phyloP scores from a whole-genome alignment of 805 yeast species.

The Metschnikowia sp. region DNA sequence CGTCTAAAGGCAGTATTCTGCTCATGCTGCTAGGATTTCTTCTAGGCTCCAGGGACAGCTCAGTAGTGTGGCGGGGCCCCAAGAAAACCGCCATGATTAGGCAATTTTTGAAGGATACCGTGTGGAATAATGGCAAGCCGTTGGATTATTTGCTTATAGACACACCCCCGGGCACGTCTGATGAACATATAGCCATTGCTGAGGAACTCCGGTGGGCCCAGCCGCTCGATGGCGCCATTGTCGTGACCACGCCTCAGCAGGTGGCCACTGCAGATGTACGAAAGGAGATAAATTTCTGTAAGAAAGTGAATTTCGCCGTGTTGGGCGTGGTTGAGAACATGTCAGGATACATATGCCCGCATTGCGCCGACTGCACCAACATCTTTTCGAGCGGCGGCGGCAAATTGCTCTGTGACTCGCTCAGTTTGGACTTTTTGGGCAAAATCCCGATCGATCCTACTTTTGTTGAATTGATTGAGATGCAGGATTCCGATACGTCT shows the following conservation, averaged over 20 bases:
- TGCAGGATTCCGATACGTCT: slow-evolving; percentile 35
- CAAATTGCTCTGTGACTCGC: slow-evolving; percentile 55
- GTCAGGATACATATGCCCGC: slow-evolving; percentile 96
- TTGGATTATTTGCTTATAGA: slow-evolving; percentile 82
- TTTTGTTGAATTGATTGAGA: slow-evolving; percentile 85
- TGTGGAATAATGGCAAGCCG: slow-evolving; percentile 54
- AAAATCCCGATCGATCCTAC: slow-evolving; percentile 90
- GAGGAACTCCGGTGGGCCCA: slow-evolving; percentile 72
- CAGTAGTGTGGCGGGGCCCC: slow-evolving; percentile 98
- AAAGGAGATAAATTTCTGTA: slow-evolving; percentile 90
- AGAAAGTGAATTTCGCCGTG: slow-evolving; percentile 73
- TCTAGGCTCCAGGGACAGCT: slow-evolving; percentile 76
- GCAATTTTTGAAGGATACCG: slow-evolving; percentile 86
- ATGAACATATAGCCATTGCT: slow-evolving; percentile 95
- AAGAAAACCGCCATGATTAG: slow-evolving; percentile 96
- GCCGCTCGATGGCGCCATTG: slow-evolving; percentile 83
- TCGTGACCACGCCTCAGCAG: slow-evolving; percentile 95
- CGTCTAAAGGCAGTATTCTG: slow-evolving; percentile 42
- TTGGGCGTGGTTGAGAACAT: slow-evolving; percentile 92
- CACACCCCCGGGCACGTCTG: slow-evolving; percentile 99
- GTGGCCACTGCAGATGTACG: slow-evolving; percentile 93
- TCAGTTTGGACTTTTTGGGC: slow-evolving; percentile 70
- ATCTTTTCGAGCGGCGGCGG: slow-evolving; percentile 97
- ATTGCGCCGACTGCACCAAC: slow-evolving; percentile 87
- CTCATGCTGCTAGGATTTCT: slow-evolving; percentile 89